Conservation (phyloP, 345 rosid species). For the Citrus unshiu region DNA sequence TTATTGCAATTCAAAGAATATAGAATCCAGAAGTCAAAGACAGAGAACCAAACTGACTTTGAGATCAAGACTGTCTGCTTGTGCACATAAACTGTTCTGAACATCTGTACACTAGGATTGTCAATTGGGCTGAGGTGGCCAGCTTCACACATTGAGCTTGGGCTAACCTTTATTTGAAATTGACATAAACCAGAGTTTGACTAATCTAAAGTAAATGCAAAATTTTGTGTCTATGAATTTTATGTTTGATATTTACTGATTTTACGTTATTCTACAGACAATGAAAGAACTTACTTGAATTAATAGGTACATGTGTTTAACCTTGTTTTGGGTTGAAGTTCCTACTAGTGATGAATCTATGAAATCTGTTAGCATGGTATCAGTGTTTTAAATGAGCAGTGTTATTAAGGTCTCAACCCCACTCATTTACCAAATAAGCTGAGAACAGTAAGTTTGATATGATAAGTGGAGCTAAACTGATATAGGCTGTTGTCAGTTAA, state of each 20-base stretch:
- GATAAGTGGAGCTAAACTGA: background rate
- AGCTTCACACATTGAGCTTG: background rate
- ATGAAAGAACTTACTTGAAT: background rate
- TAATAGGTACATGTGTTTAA: background rate
- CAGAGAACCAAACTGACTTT: background rate
- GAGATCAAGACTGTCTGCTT: background rate
- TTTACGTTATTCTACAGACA: background rate
- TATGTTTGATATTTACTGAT: background rate
- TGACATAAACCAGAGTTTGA: background rate
- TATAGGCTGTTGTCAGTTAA: background rate
- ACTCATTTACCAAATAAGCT: background rate
- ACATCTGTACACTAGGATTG: background rate
- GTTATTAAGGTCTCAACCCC: background rate
- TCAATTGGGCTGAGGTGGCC: background rate
- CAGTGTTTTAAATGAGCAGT: background rate
- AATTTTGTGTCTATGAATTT: background rate
- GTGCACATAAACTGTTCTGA: background rate
- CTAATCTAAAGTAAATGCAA: background rate
- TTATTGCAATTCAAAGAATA: background rate
- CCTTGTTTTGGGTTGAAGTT: background rate
- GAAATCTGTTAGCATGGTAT: background rate
- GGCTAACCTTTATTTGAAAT: constrained; percentile 1
- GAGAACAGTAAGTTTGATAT: background rate
- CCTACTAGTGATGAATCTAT: background rate
- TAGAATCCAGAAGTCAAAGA: background rate